phyloP scores from a whole-genome alignment of 2,329 filamentous ascomycete species.

The Sporothrix variecibatus region DNA sequence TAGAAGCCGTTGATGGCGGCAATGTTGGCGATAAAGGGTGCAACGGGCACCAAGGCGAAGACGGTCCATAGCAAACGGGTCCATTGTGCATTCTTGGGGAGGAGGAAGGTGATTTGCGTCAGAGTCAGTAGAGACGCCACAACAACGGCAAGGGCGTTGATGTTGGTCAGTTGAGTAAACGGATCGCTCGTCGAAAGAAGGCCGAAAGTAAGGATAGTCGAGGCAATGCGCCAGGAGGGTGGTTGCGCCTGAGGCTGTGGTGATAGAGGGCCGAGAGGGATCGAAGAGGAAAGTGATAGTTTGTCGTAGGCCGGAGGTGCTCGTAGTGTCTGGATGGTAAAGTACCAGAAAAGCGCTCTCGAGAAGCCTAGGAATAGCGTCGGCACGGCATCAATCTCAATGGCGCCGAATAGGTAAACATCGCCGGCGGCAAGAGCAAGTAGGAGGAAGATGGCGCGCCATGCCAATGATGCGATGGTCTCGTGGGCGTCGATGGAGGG shows the following conservation, averaged over 20 bases:
- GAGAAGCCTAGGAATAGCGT: constrained; percentile 34
- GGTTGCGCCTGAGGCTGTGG: constrained; percentile 31
- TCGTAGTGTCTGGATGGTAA: constrained; percentile 33
- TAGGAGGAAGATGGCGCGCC: not conserved
- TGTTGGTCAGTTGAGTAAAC: not conserved
- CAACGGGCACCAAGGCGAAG: constrained; percentile 17
- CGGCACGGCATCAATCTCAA: not conserved
- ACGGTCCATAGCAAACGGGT: not conserved
- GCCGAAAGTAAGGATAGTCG: constrained; percentile 12
- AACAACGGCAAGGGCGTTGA: not conserved
- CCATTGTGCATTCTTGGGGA: not conserved
- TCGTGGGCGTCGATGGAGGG: not conserved
- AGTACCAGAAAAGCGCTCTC: constrained; percentile 43
- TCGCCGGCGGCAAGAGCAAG: not conserved
- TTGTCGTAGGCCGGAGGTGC: not conserved
- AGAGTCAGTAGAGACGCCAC: not conserved
- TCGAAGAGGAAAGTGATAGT: constrained; percentile 33
- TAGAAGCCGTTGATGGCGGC: not conserved
- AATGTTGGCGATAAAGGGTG: not conserved
- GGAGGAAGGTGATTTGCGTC: not conserved
- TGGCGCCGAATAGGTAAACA: not conserved
- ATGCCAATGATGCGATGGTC: not conserved
- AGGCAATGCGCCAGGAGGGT: constrained; percentile 18
- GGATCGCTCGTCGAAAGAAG: constrained; percentile 18
- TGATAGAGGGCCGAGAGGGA: constrained; percentile 31